A percentile compares a stretch with the other conserved stretches of the same genome.
phyloP scores from a whole-genome alignment of 225 moss, liverwort and hornwort genomes.

The Physcomitrellopsis africana region DNA sequence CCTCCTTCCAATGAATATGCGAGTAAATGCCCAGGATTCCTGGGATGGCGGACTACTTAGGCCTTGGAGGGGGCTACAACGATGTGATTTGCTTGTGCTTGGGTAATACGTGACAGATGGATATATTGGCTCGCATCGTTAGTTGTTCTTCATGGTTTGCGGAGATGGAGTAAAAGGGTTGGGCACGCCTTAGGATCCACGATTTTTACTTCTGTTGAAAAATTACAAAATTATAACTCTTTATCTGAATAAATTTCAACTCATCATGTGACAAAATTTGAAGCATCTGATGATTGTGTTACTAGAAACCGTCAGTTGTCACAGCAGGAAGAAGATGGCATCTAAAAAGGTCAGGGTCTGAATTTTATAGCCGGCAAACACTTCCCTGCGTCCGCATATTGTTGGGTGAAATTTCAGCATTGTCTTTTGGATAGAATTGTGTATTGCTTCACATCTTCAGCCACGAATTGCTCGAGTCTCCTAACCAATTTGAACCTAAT shows the following conservation, averaged over 20 bases:
- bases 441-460: too few species aligned
- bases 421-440: too few species aligned
- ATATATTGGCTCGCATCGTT: not conserved
- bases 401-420: too few species aligned
- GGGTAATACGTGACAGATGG: not conserved
- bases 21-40: conserved; percentile 26
- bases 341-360: conserved; percentile 29
- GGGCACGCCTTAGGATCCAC: conserved; percentile 1
- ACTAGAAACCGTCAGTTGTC: not conserved
- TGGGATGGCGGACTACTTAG: conserved; percentile 1
- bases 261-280: not conserved
- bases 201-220: not conserved
- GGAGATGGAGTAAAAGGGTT: not conserved
- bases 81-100: conserved; percentile 13
- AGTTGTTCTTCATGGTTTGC: not conserved
- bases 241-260: not conserved
- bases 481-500: too few species aligned
- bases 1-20: not conserved
- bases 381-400: not conserved
- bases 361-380: not conserved
- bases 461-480: too few species aligned
- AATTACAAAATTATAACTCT: too few species aligned
- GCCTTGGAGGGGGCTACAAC: not conserved
- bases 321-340: not conserved
- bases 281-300: conserved; percentile 4